phyloP scores from a whole-genome alignment of 2,329 filamentous ascomycete genomes.

The Sarocladiaceae sp. region DNA sequence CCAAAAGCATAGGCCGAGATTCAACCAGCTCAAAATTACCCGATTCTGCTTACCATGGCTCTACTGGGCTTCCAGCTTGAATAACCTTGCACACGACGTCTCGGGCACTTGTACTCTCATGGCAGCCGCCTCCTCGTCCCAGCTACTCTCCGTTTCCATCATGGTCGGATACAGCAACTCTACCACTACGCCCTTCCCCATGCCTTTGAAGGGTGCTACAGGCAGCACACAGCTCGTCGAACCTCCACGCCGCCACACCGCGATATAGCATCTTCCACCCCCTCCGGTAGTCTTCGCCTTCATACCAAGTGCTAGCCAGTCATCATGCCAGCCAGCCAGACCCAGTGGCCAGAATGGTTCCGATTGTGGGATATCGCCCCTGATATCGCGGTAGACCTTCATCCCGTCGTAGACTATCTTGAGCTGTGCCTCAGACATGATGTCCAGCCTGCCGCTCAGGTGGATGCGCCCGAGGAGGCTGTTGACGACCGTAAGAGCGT shows the following conservation, averaged over 20 bases:
- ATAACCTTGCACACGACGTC: slow-evolving; percentile 10
- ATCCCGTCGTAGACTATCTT: slow-evolving; percentile 22
- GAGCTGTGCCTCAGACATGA: slow-evolving; percentile 17
- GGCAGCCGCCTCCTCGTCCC: slow-evolving; percentile 7
- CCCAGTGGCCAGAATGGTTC: slow-evolving; percentile 27
- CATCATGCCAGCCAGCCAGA: slow-evolving; percentile 24
- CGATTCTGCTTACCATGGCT: not conserved
- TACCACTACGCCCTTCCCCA: slow-evolving; percentile 1
- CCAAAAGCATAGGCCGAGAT: not conserved
- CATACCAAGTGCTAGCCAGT: slow-evolving; percentile 24
- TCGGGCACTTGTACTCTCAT: slow-evolving; percentile 11
- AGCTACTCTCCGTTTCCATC: slow-evolving; percentile 8
- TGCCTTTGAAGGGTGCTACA: not conserved
- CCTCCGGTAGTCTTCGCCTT: not conserved
- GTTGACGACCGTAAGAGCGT: slow-evolving; percentile 27
- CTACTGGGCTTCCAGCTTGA: slow-evolving; percentile 4
- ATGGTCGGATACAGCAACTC: slow-evolving; percentile 12
- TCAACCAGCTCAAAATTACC: not conserved
- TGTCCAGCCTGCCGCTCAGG: slow-evolving; percentile 24
- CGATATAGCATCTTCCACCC: slow-evolving; percentile 10
- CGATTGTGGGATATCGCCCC: slow-evolving; percentile 15
- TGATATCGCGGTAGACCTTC: slow-evolving; percentile 22
- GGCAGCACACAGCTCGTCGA: slow-evolving; percentile 9
- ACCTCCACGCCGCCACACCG: slow-evolving; percentile 14
- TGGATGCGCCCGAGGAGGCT: slow-evolving; percentile 25